These are phyloP conservation scores for Nicotiana knightiana DNA, from an alignment of 257 asterid species.

Conservation along the genomic window DNA sequence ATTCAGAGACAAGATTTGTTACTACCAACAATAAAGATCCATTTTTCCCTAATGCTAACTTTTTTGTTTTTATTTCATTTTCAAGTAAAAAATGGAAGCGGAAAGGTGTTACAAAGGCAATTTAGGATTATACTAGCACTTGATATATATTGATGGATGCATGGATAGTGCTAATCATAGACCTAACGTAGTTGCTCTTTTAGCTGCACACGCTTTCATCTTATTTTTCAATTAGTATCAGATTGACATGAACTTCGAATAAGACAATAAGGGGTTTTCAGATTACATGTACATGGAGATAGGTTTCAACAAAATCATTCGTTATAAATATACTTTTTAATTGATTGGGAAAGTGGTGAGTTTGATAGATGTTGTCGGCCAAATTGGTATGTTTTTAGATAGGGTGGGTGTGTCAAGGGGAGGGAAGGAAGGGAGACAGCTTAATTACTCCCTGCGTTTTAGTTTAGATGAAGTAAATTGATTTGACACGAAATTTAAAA, in stretches of 20 bases:
- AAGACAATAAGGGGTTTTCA: not conserved
- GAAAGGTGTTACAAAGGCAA: not conserved
- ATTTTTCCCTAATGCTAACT: no score
- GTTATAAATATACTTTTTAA: not conserved
- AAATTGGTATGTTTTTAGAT: not conserved
- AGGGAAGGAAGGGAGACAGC: no score
- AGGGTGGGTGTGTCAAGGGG: no score
- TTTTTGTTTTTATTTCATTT: no score
- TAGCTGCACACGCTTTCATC: not conserved
- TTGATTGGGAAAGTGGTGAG: not conserved
- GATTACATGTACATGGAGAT: not conserved
- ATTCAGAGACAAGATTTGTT: no score
- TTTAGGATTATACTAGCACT: not conserved
- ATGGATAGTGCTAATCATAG: not conserved
- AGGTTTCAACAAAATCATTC: not conserved
- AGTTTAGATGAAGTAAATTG: no score
- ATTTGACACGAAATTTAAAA: no score
- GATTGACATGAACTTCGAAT: not conserved
- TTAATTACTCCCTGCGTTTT: no score
- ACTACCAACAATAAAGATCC: no score
- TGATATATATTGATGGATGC: not conserved
- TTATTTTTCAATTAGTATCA: not conserved
- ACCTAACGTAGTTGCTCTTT: not conserved
- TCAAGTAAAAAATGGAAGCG: not conserved
- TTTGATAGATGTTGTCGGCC: not conserved